Evolutionary conservation across 2,329 filamentous ascomycete species (phyloP).

Genomic region (Aspergillus puulaauensis): DNA sequence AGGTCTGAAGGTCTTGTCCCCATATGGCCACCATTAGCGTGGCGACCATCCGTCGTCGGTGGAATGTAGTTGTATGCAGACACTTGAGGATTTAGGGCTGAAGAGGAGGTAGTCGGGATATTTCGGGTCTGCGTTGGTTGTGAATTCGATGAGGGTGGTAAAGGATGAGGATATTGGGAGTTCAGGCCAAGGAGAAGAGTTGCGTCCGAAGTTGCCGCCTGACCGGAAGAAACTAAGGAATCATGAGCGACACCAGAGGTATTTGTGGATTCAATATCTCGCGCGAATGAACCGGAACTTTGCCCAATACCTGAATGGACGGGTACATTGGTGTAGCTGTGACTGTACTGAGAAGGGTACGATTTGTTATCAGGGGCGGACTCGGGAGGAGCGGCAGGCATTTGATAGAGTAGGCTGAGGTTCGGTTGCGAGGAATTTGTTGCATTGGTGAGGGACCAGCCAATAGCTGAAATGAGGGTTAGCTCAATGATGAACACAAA

Average conservation of each 20-base stretch:
- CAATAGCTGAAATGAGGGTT: slow-evolving; percentile 62
- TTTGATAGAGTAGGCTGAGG: slow-evolving; percentile 76
- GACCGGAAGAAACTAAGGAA: slow-evolving; percentile 43
- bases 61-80: slow-evolving; percentile 25
- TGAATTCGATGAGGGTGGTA: slow-evolving; percentile 18
- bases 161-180: slow-evolving; percentile 40
- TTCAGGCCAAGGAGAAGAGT: slow-evolving; percentile 51
- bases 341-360: slow-evolving; percentile 31
- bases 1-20: slow-evolving; percentile 16
- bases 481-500: not conserved
- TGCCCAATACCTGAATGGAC: slow-evolving; percentile 22
- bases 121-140: slow-evolving; percentile 25
- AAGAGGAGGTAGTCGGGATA: slow-evolving; percentile 18
- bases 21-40: slow-evolving; percentile 17
- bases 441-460: slow-evolving; percentile 84
- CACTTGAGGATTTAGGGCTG: slow-evolving; percentile 20
- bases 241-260: slow-evolving; percentile 20
- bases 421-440: slow-evolving; percentile 84
- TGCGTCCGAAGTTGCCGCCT: slow-evolving; percentile 29
- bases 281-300: slow-evolving; percentile 26
- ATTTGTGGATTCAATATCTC: slow-evolving; percentile 32
- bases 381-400: slow-evolving; percentile 40
- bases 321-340: slow-evolving; percentile 26
- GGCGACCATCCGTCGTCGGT: slow-evolving; percentile 17
- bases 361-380: slow-evolving; percentile 27